phyloP scores from a whole-genome alignment of 805 yeast species.

The Maudiozyma pseudohumilis region DNA sequence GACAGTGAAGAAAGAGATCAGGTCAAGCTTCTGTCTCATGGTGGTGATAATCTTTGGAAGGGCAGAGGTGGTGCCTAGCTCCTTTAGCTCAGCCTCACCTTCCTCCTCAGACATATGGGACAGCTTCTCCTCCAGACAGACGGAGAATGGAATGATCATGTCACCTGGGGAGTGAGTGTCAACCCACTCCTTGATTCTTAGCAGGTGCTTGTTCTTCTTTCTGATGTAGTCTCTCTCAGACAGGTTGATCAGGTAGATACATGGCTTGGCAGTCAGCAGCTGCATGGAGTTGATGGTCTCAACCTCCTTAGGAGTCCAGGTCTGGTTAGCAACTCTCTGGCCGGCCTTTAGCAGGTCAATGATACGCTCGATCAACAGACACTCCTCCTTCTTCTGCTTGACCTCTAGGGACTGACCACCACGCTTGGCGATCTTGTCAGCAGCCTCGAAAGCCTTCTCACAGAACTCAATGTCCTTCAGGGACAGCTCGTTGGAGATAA shows the following conservation, averaged over 20 bases:
- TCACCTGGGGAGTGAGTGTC: constrained; percentile 73
- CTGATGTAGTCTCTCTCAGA: constrained; percentile 81
- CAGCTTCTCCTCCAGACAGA: constrained; percentile 83
- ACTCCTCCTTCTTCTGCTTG: constrained; percentile 81
- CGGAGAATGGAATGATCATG: constrained; percentile 85
- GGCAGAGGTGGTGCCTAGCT: constrained; percentile 63
- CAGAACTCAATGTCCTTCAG: constrained; percentile 95
- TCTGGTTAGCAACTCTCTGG: constrained; percentile 76
- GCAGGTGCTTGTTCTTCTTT: constrained; percentile 79
- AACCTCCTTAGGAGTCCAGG: constrained; percentile 86
- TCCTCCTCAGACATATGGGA: constrained; percentile 81
- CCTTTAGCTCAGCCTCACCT: constrained; percentile 66
- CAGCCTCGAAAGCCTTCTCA: constrained; percentile 67
- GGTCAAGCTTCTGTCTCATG: constrained; percentile 78
- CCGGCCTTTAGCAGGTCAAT: constrained; percentile 73
- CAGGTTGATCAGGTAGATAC: constrained; percentile 83
- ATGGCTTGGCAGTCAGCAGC: constrained; percentile 89
- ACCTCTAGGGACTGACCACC: constrained; percentile 87
- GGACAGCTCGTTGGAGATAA: constrained; percentile 84
- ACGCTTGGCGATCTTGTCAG: constrained; percentile 70
- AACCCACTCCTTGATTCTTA: constrained; percentile 83
- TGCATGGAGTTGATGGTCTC: constrained; percentile 80
- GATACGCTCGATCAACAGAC: constrained; percentile 60
- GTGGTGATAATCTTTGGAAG: constrained; percentile 77
- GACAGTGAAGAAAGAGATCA: constrained; percentile 90